phyloP scores from a whole-genome alignment of 495 filamentous ascomycete genomes.

The Geoglossum glabrum region DNA sequence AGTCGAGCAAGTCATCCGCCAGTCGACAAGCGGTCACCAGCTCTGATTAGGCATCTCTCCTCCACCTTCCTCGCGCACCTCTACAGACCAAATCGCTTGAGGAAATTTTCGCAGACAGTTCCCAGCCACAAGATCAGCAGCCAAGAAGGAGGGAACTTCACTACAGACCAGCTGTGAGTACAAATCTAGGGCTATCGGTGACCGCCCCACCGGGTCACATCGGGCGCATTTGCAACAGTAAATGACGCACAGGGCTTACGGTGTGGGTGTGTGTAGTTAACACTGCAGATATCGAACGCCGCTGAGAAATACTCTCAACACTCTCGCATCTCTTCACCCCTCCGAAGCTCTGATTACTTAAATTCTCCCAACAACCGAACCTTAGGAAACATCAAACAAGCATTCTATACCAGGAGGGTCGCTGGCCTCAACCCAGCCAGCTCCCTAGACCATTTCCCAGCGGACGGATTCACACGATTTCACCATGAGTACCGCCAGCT shows the following conservation, averaged over 20 bases:
- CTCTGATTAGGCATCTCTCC: background rate
- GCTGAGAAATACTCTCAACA: background rate
- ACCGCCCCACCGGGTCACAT: background rate
- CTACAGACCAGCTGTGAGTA: background rate
- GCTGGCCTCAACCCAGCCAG: background rate
- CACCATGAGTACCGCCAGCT: slow-evolving; percentile 1
- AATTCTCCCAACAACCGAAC: background rate
- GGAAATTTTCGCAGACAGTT: background rate
- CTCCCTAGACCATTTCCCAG: background rate
- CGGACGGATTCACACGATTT: background rate
- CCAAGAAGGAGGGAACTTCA: background rate
- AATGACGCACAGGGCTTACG: background rate
- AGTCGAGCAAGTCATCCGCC: no score
- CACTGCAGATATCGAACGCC: background rate
- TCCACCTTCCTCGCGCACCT: background rate
- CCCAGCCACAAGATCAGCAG: background rate
- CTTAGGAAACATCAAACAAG: background rate
- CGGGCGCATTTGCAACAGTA: background rate
- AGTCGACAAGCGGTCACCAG: background rate
- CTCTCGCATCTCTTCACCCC: background rate
- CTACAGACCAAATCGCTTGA: background rate
- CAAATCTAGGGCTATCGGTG: background rate
- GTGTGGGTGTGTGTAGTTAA: background rate
- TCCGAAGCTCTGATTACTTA: background rate
- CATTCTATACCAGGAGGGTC: background rate